These are phyloP conservation scores for Jatropha podagrica DNA, from an alignment of 441 rosid species.

Conservation along the genomic window DNA sequence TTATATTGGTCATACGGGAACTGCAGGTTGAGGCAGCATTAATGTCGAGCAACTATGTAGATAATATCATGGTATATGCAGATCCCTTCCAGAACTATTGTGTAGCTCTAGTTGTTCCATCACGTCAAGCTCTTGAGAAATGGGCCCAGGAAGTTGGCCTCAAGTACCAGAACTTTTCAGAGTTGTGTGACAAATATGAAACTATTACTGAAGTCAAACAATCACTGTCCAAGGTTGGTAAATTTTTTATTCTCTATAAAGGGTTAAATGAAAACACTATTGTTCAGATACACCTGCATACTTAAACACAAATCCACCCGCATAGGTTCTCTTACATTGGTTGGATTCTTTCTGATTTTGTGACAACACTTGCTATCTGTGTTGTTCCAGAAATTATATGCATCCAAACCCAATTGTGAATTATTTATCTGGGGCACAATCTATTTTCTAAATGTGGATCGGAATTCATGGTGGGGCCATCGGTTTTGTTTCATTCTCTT, in stretches of 20 bases:
- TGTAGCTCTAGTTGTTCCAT: constrained; percentile 80
- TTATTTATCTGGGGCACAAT: neutral
- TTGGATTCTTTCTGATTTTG: neutral
- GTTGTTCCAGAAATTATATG: neutral
- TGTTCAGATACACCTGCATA: neutral
- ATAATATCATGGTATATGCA: constrained; percentile 74
- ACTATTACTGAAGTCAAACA: constrained; percentile 64
- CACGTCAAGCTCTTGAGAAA: constrained; percentile 55
- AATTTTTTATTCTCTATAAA: neutral
- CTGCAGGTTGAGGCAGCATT: constrained; percentile 86
- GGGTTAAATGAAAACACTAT: constrained; percentile 3
- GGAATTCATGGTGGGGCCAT: neutral
- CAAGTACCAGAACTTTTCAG: constrained; percentile 38
- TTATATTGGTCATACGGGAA: constrained; percentile 22
- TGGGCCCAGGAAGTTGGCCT: constrained; percentile 77
- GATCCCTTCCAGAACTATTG: constrained; percentile 74
- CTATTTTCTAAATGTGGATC: neutral
- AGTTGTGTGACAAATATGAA: constrained; percentile 66
- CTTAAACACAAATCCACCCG: neutral
- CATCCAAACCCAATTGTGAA: neutral
- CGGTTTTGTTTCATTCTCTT: neutral
- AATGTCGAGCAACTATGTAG: constrained; percentile 53
- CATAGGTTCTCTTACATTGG: neutral
- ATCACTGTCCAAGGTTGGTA: constrained; percentile 65
- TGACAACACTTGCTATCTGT: neutral